phyloP scores from a whole-genome alignment of 148 eudicot species.

The Camellia lanceoleosa region DNA sequence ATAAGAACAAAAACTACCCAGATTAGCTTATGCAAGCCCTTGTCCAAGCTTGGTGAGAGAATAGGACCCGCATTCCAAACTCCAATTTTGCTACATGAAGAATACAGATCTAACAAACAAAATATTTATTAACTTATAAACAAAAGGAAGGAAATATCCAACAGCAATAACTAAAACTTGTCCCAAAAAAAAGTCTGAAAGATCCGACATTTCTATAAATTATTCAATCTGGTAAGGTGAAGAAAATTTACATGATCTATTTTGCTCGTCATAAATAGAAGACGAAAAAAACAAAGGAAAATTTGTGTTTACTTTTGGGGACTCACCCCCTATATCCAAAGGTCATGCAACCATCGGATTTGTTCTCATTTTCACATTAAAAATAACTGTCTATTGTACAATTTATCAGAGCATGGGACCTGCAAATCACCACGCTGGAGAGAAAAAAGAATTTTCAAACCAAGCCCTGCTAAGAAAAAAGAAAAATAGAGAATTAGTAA shows the following conservation, averaged over 20 bases:
- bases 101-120: no score
- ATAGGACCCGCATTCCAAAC: no score
- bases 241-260: conserved; percentile 1
- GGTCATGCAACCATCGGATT: background rate
- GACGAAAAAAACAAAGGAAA: background rate
- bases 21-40: no score
- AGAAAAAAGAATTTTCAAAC: background rate
- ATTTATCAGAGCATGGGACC: conserved; percentile 2
- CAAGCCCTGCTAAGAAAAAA: no score
- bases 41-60: no score
- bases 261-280: background rate
- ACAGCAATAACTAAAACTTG: no score
- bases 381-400: conserved; percentile 13
- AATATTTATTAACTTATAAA: no score
- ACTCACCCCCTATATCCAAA: background rate
- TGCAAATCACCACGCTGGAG: background rate
- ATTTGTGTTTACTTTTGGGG: background rate
- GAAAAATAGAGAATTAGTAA: no score
- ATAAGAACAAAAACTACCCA: no score
- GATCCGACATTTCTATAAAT: background rate
- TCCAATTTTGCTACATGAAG: no score
- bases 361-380: background rate
- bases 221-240: background rate
- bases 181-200: no score
- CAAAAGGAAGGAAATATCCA: no score